Evolutionary conservation across 352 stramenopile genomes (phyloP), one percentile per base, ranked within the genome.

Genomic region (Pythium angustatum): DNA sequence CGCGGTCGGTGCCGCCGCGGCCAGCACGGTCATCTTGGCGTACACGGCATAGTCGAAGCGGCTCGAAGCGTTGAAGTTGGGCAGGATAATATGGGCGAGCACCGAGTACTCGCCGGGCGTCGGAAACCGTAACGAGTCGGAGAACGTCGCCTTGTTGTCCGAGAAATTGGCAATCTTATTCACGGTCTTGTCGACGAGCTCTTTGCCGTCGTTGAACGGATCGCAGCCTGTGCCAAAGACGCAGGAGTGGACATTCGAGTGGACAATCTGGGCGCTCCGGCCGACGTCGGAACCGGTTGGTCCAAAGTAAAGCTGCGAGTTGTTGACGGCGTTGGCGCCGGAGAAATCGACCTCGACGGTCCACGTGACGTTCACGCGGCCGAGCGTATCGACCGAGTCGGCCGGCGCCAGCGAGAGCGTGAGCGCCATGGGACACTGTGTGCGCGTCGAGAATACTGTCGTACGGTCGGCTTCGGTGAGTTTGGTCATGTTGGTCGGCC

Each of bases 221-320:
- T 75, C 68, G 57, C 68, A 75, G 22, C 62, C 68, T 24, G 68
- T 75, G 34, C 68, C 68, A 41, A 60, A 71, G 27, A 71, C 58
- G 31, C 68, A 75, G 44, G 62, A 68, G 53, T 75, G 68, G 21
- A 75, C 41, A 36, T 75, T 75, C 28, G 68, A 71, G 56, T 75
- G 62, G 5, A 75, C 62, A 53, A 75, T 75, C 43, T 75, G 62
- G 2, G 55, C 67, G 2, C 22, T 19, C n/a, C 34, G 36, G 28
- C 62, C 62, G n/a, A n/a, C n/a, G n/a, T n/a, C n/a, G 19, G 14
- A 63, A 24, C 33, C 64, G 44, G 62, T 62, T 2, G 21, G 38
- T 7, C 61, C 67, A 22, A 54, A 67, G 56, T 58, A 74, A 6
- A 74, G 47, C n/a, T 58, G n/a, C 19, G 61, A 64, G 38, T 71